Base-by-base conservation (phyloP, 2,329 filamentous ascomycete genomes). In the Xylariomycetidae sp. region DNA sequence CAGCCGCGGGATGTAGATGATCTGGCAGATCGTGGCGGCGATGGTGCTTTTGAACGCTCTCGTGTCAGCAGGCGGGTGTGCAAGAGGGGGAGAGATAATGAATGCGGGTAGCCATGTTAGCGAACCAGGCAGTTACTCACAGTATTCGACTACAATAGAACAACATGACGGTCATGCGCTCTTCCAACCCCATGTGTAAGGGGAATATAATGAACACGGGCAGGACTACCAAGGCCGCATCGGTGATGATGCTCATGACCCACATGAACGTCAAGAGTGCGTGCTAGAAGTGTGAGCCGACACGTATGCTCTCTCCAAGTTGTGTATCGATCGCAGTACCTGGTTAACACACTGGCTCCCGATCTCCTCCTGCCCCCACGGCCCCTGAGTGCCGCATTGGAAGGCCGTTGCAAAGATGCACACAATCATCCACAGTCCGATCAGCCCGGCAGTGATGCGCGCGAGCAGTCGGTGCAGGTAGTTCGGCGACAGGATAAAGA, bases 201-300 rank as follows among this genome's bases (percentile, higher is more conserved):
- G 36, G 36, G 19, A 11, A 35, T 7, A 38, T 29, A 14, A 38
- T 38, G 6, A 14, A 12, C 6, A 35, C 15, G 11, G 36, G 36
- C 6, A 38, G 11, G 5, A 20, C 13, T 1, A 38, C 14, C 4
- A 38, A 22, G 12, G 15, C 23, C 13, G 15, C 25, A 20, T 38
- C 36, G 4, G 31, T 38, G 5, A 38, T 15, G 13, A 38, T 31
- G 26, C 16, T 34, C 5, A 11, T 19, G 22, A 38, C 23, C 12
- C n/a, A 16, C 16, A 34, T 27, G 11, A 34, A 38, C 11, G 17
- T 2, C 12, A 34, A 14, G 23, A 31, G 18, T 16, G 35, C 16
- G 11, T 27, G 13, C 31, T 38, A n/a, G 25, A n/a, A n/a, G n/a
- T n/a, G n/a, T n/a, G n/a, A n/a, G n/a, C n/a, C n/a, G n/a, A n/a